Evolutionary conservation across 495 filamentous ascomycete species (phyloP), one percentile per base, ranked within the genome.

Genomic region (Staphylotrichum longicolle): DNA sequence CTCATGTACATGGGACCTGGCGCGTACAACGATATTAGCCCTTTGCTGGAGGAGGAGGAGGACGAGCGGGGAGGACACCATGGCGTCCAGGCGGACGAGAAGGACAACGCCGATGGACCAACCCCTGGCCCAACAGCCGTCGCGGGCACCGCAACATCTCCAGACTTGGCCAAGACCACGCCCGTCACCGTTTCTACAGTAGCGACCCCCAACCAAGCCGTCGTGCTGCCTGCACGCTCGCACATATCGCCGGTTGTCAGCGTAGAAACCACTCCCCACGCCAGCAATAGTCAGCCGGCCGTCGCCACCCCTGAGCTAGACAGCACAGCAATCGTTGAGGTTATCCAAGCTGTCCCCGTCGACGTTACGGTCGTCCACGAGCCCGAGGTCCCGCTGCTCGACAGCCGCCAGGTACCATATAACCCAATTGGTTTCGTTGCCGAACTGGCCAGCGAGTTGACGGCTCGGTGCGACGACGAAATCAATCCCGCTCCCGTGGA

Each of bases 1-100:
- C 74, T 78, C 30, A 74, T 75, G 71, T 78, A 72, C 54, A 71
- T 77, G 50, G 76, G 77, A 0, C 73, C 74, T 0, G 77, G 74
- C 0, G 59, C 62, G 20, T 74, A 74, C 51, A 72, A 63, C 44
- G 75, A 76, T 41, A 58, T 74, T 11, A 76, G 72, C 39, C 72
- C 75, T 0, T 39, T 72, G 11, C 54, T 27, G 20, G 20, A 67
- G 6, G 74, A 76, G 27, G 73, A 77, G 33, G 71, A 74, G 53
- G 58, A 60, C 12, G 61, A 57, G 30, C 48, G 50, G 37, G 63
- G 37, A 10, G 54, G 48, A 48, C 32, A 40, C 33, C 12, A 35
- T 8, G 53, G 45, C 32, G 53, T 39, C 3, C 20, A 27, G 20
- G 20, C 1, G 20, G 57, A 60, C 10, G 27, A 65, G 32, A 47